Evolutionary conservation across 345 rosid genomes (phyloP).

Genomic region (Dovyalis caffra): DNA sequence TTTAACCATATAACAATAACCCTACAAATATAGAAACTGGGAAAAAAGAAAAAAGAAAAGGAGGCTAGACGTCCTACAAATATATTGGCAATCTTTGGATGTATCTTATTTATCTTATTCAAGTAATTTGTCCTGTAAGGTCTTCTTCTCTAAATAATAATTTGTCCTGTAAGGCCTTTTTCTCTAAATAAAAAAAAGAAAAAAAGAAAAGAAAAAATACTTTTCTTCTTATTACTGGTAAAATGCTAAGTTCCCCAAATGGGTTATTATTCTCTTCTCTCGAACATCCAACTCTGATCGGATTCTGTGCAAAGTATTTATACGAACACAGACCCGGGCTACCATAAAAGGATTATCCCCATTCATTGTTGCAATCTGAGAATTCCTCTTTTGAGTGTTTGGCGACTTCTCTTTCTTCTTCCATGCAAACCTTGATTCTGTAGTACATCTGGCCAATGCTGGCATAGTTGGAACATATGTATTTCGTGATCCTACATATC

Average conservation of each 20-base stretch:
- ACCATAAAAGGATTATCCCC: conserved; percentile 66
- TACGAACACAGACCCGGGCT: conserved; percentile 72
- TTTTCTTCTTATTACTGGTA: too few relatives aligned
- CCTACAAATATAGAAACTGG: too few relatives aligned
- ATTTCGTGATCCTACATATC: conserved; percentile 60
- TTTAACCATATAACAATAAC: too few relatives aligned
- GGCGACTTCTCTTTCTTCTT: conserved; percentile 89
- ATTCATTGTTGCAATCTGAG: conserved; percentile 66
- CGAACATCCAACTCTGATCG: conserved; percentile 67
- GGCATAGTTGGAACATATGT: conserved; percentile 92
- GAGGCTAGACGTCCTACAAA: too few relatives aligned
- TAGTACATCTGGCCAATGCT: conserved; percentile 79
- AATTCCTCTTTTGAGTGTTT: conserved; percentile 60
- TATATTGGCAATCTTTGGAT: too few relatives aligned
- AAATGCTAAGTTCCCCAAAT: conserved; percentile 88
- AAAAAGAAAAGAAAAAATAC: too few relatives aligned
- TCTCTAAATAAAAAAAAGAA: too few relatives aligned
- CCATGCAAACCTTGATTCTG: conserved; percentile 80
- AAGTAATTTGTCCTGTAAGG: too few relatives aligned
- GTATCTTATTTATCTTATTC: too few relatives aligned
- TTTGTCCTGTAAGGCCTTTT: too few relatives aligned
- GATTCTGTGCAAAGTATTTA: conserved; percentile 76
- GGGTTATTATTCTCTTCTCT: conserved; percentile 86
- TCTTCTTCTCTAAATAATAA: too few relatives aligned
- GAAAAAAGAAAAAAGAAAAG: too few relatives aligned